Conservation (phyloP, 345 rosid genomes). For the Eucalyptus sp. region DNA sequence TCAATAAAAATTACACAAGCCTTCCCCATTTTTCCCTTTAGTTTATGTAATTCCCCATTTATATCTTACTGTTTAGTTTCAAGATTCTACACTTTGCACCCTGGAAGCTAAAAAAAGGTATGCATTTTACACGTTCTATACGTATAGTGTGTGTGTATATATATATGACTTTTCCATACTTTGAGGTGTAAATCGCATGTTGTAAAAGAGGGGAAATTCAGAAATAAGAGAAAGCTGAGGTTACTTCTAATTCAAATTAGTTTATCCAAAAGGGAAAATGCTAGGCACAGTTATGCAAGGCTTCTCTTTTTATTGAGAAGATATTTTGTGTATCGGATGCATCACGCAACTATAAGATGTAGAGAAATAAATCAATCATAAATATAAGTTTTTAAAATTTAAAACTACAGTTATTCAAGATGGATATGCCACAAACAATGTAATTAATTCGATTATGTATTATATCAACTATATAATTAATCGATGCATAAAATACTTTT, state of each 20-base stretch:
- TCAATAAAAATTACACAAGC: neutral
- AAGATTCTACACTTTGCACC: neutral
- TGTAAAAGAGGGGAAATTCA: neutral
- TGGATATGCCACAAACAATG: neutral
- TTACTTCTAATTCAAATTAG: neutral
- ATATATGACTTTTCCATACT: neutral
- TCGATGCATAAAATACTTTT: neutral
- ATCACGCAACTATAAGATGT: rapidly evolving
- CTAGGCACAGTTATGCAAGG: neutral
- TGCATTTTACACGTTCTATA: neutral
- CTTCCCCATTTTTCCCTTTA: neutral
- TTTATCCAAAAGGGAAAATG: neutral
- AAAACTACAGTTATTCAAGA: neutral
- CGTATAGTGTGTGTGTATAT: rapidly evolving
- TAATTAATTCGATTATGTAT: neutral
- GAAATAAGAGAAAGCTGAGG: neutral
- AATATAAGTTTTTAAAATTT: rapidly evolving
- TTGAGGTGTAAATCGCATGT: neutral
- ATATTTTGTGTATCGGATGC: neutral
- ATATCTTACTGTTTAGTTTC: neutral
- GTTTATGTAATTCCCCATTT: neutral
- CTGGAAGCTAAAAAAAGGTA: neutral
- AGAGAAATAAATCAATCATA: rapidly evolving
- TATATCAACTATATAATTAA: neutral
- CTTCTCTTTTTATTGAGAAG: neutral